Base-by-base conservation (phyloP, 2,329 filamentous ascomycete species). In the Claviceps pazoutovae region DNA sequence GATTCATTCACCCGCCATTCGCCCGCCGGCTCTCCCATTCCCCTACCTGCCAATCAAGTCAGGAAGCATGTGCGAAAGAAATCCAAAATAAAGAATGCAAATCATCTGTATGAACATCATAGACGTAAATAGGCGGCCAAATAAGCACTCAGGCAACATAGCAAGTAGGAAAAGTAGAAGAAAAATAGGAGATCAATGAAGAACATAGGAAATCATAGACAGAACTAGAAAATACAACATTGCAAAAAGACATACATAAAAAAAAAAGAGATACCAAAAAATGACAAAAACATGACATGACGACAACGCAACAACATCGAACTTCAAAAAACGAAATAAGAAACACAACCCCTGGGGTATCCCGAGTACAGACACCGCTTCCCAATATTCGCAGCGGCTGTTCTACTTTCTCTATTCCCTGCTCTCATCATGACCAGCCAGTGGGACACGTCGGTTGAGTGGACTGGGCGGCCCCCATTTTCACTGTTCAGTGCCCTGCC, bases 321-420 rank as follows among this genome's bases (percentile, higher is more conserved):
- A 34, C 30, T 11, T 34, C 30, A 34, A 34, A 34, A 34, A 9
- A 34, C 4, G 30, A 2, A 47, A 47, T 39, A 49, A 47, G 37
- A 48, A 50, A 43, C 23, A 36, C 44, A 44, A 45, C 30, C 44
- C 41, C 48, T 50, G 48, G 48, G 48, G 48, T 50, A 50, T 50
- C 48, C 48, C 44, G 30, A 36, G 48, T 45, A 50, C 48, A 44
- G 48, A 43, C 36, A 50, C 16, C 16, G 21, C 43, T 50, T 37
- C 42, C 42, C 49, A 36, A 43, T 39, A 36, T 19, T 43, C n/a
- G 23, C 48, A 43, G 43, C 38, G 9, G 30, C 30, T 11, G 30
- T 7, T 7, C 39, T 49, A 7, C 38, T 9, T 14, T 49, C 46
- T 49, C 51, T 46, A 41, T 49, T 50, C 26, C 30, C 19, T 44